Base-by-base conservation (phyloP, 176 grass and related monocot genomes). In the Pontederia paniculata region DNA sequence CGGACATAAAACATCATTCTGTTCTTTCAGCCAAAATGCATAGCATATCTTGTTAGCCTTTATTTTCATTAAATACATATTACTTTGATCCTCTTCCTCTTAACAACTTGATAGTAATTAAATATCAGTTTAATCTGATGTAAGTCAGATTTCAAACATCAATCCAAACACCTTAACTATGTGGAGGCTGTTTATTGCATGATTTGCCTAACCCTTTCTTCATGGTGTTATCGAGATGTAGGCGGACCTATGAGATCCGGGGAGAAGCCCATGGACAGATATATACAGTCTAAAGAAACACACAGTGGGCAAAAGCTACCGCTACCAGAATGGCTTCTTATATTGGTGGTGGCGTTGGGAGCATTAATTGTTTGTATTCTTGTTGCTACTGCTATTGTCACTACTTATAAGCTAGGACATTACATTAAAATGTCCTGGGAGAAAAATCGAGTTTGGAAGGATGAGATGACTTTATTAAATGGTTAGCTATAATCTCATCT, bases 311-410 rank as follows among this genome's bases (percentile, higher is more conserved):
- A 62, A 53, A 66, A 23, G 62, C 12, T 50, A 16, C 81, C 52
- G 50, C 93, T 91, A 62, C 93, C 93, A 69, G 74, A 59, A 54
- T 98, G 93, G 93, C 93, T 88, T 77, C 54, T 98, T 68, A 69
- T 81, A 77, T 71, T 98, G 52, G 93, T 88, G 87, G 87, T 98
- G 18, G 68, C 70, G 44, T 91, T 83, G 20, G 93, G 86, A 70
- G 17, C 84, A 73, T 77, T 98, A 23, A 42, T 88, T 55, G 72
- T 91, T 69, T 88, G 87, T 65, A 44, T 82, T 68, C 50, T 98
- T 17, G 80, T 75, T 69, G 83, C 55, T 16, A 9, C 81, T 62
- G 84, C 86, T 69, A 83, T 83, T 77, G 80, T 75, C 31, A 84
- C 66, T 84, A 84, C 45, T 69, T 91, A 77, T 73, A 91, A 78